Percentiles rank a stretch among this genome's conserved stretches.
phyloP scores from a whole-genome alignment of 2,329 filamentous ascomycete genomes.

The Nemania bipapillata region DNA sequence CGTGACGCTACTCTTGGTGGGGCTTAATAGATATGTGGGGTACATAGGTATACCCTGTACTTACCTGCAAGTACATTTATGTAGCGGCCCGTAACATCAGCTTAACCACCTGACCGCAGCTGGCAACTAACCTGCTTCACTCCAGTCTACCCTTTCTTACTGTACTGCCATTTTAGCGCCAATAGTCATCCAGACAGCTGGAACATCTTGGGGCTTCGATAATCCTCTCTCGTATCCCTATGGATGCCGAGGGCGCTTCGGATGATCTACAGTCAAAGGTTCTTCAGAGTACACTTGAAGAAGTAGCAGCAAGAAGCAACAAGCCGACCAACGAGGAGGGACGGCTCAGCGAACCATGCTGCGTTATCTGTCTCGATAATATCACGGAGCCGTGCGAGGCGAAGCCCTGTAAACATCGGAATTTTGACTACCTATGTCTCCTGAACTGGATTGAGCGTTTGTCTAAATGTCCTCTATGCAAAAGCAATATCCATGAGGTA shows the following conservation, averaged over 20 bases:
- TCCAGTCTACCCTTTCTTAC: not conserved
- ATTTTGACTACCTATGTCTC: slow-evolving; percentile 88
- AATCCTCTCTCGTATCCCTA: slow-evolving; percentile 33
- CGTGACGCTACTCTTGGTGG: slow-evolving; percentile 5
- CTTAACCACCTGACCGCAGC: not conserved
- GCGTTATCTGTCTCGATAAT: slow-evolving; percentile 86
- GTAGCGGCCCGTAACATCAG: not conserved
- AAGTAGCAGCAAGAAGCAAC: slow-evolving; percentile 50
- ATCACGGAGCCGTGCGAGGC: slow-evolving; percentile 78
- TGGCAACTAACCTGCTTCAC: not conserved
- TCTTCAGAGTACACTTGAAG: slow-evolving; percentile 59
- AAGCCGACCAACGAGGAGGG: slow-evolving; percentile 48
- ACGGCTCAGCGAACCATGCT: slow-evolving; percentile 62
- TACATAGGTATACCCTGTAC: not conserved
- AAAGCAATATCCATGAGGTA: slow-evolving; percentile 65
- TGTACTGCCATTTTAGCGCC: not conserved
- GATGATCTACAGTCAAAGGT: slow-evolving; percentile 57
- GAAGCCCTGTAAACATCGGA: slow-evolving; percentile 79
- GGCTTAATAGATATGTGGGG: not conserved
- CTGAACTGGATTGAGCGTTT: slow-evolving; percentile 81
- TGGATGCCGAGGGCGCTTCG: slow-evolving; percentile 47
- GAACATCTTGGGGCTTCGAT: not conserved
- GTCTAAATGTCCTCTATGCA: slow-evolving; percentile 83
- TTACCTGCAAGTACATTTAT: too few species aligned
- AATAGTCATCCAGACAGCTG: not conserved